Conservation (phyloP, 768 basidiomycete genomes). For the Saitozyma podzolica region DNA sequence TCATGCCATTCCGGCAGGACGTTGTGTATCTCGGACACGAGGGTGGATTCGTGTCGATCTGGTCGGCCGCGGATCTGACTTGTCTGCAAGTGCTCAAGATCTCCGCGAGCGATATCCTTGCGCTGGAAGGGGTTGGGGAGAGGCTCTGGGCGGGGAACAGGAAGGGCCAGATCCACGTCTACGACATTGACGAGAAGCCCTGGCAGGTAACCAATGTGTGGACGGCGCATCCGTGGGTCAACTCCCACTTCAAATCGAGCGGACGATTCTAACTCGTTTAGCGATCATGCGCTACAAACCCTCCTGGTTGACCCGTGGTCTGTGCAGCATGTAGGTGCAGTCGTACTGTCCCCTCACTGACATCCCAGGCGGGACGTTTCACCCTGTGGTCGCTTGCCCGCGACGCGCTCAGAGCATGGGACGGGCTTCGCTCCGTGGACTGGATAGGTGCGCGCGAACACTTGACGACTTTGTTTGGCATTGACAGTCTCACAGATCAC, state of each 20-base stretch:
- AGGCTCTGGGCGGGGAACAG: slow-evolving; percentile 84
- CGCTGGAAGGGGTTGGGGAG: slow-evolving; percentile 79
- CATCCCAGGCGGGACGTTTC: slow-evolving; percentile 55
- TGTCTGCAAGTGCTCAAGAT: slow-evolving; percentile 80
- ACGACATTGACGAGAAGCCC: slow-evolving; percentile 67
- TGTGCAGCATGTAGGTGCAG: slow-evolving; percentile 63
- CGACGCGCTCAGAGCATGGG: slow-evolving; percentile 80
- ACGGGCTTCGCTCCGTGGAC: slow-evolving; percentile 77
- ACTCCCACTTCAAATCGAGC: not conserved
- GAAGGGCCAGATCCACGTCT: slow-evolving; percentile 77
- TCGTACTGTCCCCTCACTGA: slow-evolving; percentile 3
- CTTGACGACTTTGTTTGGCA: not conserved
- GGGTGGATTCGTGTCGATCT: slow-evolving; percentile 83
- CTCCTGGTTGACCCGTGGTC: slow-evolving; percentile 72
- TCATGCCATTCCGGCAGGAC: slow-evolving; percentile 67
- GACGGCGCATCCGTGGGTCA: slow-evolving; percentile 68
- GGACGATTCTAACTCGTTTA: slow-evolving; percentile 5
- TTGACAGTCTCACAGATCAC: slow-evolving; percentile 59
- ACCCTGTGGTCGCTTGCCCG: slow-evolving; percentile 74
- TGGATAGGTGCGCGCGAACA: slow-evolving; percentile 71
- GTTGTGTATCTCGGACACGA: slow-evolving; percentile 86
- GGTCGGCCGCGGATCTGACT: slow-evolving; percentile 58
- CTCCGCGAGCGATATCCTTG: slow-evolving; percentile 74
- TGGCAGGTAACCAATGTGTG: slow-evolving; percentile 87
- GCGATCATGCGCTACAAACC: slow-evolving; percentile 63